phyloP scores from a whole-genome alignment of 305 asterid genomes.

The Solanum hybrid region DNA sequence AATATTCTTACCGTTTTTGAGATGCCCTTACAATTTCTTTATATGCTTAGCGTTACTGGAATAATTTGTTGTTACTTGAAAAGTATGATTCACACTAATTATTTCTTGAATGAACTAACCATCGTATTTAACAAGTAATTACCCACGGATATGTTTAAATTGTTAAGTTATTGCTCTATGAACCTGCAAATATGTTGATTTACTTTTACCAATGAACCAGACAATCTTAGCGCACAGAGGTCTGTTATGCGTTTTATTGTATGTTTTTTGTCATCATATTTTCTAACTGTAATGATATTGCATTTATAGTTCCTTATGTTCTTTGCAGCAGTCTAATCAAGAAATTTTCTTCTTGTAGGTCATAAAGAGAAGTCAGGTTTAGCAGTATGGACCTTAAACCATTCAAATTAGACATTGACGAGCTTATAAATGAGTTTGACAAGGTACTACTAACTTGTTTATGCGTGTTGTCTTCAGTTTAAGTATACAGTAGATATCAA shows the following conservation, averaged over 20 bases:
- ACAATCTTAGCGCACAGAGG: neutral
- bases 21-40: neutral
- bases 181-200: neutral
- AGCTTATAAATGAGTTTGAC: slow-evolving; percentile 55
- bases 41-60: neutral
- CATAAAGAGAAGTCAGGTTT: neutral
- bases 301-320: too few relatives aligned
- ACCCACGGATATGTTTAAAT: neutral
- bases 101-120: neutral
- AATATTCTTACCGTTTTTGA: neutral
- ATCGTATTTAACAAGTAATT: neutral
- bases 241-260: neutral
- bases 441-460: slow-evolving; percentile 26
- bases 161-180: neutral
- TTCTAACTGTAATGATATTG: neutral
- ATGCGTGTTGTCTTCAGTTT: neutral
- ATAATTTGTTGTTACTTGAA: neutral
- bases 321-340: neutral
- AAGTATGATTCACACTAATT: neutral
- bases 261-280: neutral
- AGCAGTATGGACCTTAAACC: slow-evolving; percentile 53
- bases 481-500: neutral
- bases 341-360: neutral
- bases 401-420: slow-evolving; percentile 84
- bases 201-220: neutral